A percentile compares a stretch with the other conserved stretches of the same genome.
Conservation (phyloP, 345 rosid genomes). For the Salix dunnii region DNA sequence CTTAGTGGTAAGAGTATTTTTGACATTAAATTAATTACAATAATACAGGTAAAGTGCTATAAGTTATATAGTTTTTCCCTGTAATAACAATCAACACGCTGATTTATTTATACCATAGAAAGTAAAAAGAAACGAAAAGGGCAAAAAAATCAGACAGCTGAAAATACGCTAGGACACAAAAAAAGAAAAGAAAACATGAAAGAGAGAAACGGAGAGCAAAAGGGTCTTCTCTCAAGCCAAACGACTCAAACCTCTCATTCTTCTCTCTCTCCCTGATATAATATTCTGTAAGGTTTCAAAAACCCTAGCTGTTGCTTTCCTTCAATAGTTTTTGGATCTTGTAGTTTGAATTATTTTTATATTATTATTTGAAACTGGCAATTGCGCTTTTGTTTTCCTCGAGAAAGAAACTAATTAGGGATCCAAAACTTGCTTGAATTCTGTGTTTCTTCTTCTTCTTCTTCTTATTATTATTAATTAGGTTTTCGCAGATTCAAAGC, state of each 20-base stretch:
- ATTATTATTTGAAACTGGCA: background rate
- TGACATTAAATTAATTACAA: no score
- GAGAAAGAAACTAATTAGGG: slow-evolving; percentile 6
- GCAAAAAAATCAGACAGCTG: slow-evolving; percentile 8
- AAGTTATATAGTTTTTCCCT: no score
- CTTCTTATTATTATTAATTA: background rate
- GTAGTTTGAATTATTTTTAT: background rate
- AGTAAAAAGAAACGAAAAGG: background rate
- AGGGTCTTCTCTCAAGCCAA: background rate
- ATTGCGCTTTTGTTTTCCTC: slow-evolving; percentile 9
- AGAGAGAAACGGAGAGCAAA: background rate
- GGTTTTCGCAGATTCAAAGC: slow-evolving; percentile 1
- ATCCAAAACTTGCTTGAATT: slow-evolving; percentile 23
- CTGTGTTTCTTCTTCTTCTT: slow-evolving; percentile 2
- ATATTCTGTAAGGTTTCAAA: background rate
- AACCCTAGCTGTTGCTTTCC: background rate
- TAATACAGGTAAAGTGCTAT: no score
- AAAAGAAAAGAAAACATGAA: background rate
- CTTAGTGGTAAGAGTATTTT: no score
- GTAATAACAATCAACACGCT: no score
- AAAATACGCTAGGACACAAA: slow-evolving; percentile 7
- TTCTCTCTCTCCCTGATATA: no score
- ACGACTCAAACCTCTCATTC: no score
- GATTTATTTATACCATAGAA: background rate
- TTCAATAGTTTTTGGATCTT: background rate